phyloP scores from a whole-genome alignment of 371 early-diverging fungal species.

The Lichtheimia ornata region DNA sequence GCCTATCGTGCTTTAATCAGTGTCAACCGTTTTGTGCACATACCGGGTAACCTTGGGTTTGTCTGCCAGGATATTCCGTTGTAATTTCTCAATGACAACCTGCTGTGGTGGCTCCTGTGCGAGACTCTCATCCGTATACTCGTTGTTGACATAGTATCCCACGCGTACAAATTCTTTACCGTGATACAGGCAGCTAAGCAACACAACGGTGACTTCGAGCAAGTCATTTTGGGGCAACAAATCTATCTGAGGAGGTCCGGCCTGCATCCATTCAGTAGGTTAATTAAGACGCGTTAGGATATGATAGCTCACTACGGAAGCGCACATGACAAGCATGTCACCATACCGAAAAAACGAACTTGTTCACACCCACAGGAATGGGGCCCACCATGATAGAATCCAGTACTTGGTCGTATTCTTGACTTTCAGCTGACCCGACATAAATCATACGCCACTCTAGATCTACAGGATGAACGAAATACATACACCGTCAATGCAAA shows the following conservation, averaged over 20 bases:
- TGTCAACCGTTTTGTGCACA: neutral
- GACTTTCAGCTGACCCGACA: conserved; percentile 86
- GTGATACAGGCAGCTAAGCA: conserved; percentile 87
- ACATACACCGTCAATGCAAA: neutral
- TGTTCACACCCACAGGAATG: conserved; percentile 94
- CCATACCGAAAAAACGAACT: conserved; percentile 87
- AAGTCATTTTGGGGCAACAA: conserved; percentile 79
- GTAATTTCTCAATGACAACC: conserved; percentile 69
- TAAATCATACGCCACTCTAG: conserved; percentile 96
- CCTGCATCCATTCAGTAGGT: conserved; percentile 35
- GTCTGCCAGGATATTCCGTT: conserved; percentile 86
- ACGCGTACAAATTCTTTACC: conserved; percentile 93
- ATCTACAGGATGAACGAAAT: conserved; percentile 57
- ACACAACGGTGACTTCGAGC: conserved; percentile 87
- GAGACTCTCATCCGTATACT: conserved; percentile 70
- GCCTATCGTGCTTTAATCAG: neutral
- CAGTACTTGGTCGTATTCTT: conserved; percentile 88
- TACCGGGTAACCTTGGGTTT: conserved; percentile 93
- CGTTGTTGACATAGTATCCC: conserved; percentile 96
- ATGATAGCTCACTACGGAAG: neutral
- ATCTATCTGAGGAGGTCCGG: conserved; percentile 70
- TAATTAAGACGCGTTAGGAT: neutral
- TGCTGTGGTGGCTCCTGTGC: conserved; percentile 45
- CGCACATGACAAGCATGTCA: neutral
- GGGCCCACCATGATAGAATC: conserved; percentile 97